Evolutionary conservation across 2,329 filamentous ascomycete species (phyloP), one percentile per base, ranked within the genome.

Genomic region (Neonectria sp.): DNA sequence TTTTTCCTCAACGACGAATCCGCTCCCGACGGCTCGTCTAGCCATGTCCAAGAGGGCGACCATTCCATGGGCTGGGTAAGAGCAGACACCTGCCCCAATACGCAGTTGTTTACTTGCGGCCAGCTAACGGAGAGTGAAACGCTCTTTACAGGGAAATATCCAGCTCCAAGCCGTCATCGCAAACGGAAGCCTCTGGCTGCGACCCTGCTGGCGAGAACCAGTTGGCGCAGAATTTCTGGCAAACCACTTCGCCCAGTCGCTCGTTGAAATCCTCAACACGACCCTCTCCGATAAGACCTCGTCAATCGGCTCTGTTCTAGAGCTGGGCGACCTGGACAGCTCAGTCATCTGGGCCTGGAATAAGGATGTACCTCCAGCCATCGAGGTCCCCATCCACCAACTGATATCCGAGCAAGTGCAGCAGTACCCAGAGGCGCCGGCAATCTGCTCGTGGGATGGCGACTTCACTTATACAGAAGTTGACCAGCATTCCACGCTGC

Each of bases 381-480:
- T 63, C 45, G 45, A 68, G 45, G 27, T 53, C 51, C 75, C 75
- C 37, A 70, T 77, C 12, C 77, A 78, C 53, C 65, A 74, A 0
- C 31, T 76, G 35, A 73, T 79, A 43, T 46, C 67, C 4, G 71
- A 76, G 21, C 74, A 74, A 45, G 75, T 75, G 52, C 63, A 55
- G n/a, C 58, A 57, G 35, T 66, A 68, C 0, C 77, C 77, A 0
- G 60, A 72, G 27, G 71, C 75, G 2, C 73, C 71, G 2, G 78
- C 78, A 1, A 71, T 80, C 21, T 72, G 70, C 53, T 74, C 78
- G 1, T 79, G 78, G 78, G 78, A 80, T 7, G 78, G 76, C 12
- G 65, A 77, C 13, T 66, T 79, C 4, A 78, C 76, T 1, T 79
- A 79, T 46, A 58, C 60, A 2, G 69, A 79, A 12, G 60, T 80